phyloP scores from a whole-genome alignment of 2,329 filamentous ascomycete species.

The Alternaria consortialis region DNA sequence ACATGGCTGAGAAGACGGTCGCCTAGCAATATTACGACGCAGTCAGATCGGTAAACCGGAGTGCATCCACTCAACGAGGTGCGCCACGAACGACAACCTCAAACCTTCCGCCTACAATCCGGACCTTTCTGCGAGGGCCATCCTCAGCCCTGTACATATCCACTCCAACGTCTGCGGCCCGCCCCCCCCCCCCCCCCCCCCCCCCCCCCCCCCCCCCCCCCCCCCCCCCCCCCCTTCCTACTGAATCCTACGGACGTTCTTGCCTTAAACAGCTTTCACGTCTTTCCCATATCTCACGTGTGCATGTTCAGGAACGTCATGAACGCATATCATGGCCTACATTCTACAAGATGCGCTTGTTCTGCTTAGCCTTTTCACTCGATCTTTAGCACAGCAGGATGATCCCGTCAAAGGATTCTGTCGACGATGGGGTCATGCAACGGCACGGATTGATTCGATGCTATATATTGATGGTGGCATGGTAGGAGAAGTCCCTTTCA shows the following conservation, averaged over 20 bases:
- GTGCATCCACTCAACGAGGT: constrained; percentile 20
- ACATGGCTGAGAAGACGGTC: constrained; percentile 36
- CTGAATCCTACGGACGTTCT: constrained; percentile 19
- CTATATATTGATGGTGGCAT: constrained; percentile 67
- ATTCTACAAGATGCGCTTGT: constrained; percentile 37
- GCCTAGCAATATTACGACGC: constrained; percentile 30
- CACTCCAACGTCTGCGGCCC: constrained; percentile 23
- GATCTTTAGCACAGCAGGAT: constrained; percentile 51
- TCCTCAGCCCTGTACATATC: constrained; percentile 42
- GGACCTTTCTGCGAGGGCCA: constrained; percentile 25
- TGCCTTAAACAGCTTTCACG: constrained; percentile 17
- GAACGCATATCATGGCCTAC: constrained; percentile 45
- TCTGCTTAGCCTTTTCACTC: constrained; percentile 37
- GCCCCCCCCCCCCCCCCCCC: constrained; percentile 15
- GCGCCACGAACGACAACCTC: constrained; percentile 33
- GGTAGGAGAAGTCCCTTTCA: constrained; percentile 44
- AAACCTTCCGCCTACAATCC: constrained; percentile 27
- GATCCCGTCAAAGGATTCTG: constrained; percentile 64
- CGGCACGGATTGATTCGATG: constrained; percentile 65
- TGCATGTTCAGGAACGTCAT: constrained; percentile 28
- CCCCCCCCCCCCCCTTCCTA: constrained; percentile 16
- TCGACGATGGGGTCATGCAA: constrained; percentile 64
- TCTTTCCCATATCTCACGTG: constrained; percentile 28
- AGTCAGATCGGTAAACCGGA: constrained; percentile 36
- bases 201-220: constrained; percentile 15